Base-by-base conservation (phyloP, 495 filamentous ascomycete species). In the Lepraria neglecta region DNA sequence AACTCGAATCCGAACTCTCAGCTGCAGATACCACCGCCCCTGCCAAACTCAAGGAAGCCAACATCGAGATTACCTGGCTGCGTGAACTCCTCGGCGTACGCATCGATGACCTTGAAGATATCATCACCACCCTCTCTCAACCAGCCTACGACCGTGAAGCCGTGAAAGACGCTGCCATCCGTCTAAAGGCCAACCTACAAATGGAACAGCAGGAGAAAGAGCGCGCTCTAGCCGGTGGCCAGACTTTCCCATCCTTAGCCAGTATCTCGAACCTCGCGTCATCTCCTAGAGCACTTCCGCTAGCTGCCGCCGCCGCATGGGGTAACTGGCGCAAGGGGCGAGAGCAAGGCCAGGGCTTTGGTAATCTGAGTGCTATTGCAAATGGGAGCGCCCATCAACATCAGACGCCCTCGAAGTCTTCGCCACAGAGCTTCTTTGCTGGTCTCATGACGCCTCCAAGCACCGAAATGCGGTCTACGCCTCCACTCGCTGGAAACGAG, bases 201-300 rank as follows among this genome's bases (percentile, higher is more conserved):
- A 98, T 98, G 94, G 91, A 97, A 68, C 89, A 89, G 71, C 90
- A 96, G 69, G 94, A 95, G 71, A 87, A 87, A 21, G 95, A 97
- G 68, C 78, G 88, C 58, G 81, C 87, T 6, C 65, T 76, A 51
- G 69, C 73, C 28, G 82, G 73, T 28, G 77, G 78, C 15, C 75
- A 78, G 45, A 60, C 69, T 17, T 78, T 82, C 56, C 76, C 81
- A 27, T 78, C 76, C 3, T 71, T 88, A 5, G 76, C 80, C 15
- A 80, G 76, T 24, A 73, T 86, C n/a, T 77, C 82, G 11, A 81
- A 79, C 57, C 75, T 90, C 30, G 82, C 87, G 46, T 84, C 90
- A 15, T 87, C 90, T 3, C 87, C 90, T 3, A 88, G 91, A 51
- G 84, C 87, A 21, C 84, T 91, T 40, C 90, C 89, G 30, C 82